Evolutionary conservation across 2,329 filamentous ascomycete genomes (phyloP).

Genomic region (Pseudogymnoascus sp.): DNA sequence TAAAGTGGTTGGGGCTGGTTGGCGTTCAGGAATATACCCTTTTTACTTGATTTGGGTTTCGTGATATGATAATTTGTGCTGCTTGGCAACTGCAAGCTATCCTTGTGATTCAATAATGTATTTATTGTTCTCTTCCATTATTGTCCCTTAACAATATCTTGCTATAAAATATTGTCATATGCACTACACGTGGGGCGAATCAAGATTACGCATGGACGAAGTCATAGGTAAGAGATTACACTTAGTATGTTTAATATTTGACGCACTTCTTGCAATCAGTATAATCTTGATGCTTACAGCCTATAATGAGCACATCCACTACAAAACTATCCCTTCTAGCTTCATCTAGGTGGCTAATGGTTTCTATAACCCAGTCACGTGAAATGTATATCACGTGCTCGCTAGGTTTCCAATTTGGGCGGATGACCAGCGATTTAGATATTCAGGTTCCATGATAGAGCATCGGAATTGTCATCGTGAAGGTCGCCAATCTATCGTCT

Average conservation of each 20-base stretch:
- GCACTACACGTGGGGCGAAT: not conserved
- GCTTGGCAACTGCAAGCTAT: not conserved
- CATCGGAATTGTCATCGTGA: not conserved
- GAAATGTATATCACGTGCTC: not conserved
- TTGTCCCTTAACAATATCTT: not conserved
- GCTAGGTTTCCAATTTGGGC: conserved; percentile 5
- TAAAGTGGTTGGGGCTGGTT: conserved; percentile 10
- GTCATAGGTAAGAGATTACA: not conserved
- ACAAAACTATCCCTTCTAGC: not conserved
- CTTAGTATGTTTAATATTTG: not conserved
- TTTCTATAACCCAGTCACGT: not conserved
- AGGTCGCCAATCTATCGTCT: conserved; percentile 1
- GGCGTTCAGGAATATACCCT: conserved; percentile 8
- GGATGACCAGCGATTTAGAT: not conserved
- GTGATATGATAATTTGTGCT: not conserved
- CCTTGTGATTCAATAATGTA: not conserved
- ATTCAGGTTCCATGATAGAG: not conserved
- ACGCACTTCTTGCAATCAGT: not conserved
- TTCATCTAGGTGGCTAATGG: not conserved
- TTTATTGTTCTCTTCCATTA: not conserved
- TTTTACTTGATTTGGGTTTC: not conserved
- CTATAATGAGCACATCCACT: not conserved
- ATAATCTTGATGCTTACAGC: not conserved
- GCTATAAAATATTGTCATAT: not conserved
- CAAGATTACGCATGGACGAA: not conserved